phyloP scores from a whole-genome alignment of 164 flowering plant genomes.

The Echeveria elegans region DNA sequence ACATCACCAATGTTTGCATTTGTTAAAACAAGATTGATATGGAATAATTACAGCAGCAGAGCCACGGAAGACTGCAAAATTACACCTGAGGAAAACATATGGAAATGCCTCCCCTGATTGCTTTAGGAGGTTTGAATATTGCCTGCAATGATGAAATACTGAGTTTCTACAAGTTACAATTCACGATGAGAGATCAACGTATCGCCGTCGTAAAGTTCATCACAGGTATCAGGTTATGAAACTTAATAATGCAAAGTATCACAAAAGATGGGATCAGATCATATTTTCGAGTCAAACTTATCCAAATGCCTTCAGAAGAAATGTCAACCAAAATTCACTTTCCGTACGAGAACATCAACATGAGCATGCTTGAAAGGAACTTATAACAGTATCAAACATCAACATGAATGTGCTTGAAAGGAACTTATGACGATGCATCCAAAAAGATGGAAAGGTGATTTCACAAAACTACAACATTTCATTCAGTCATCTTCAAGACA shows the following conservation, averaged over 20 bases:
- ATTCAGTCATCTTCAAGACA: background rate
- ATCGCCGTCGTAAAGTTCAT: too few species aligned
- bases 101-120: conserved; percentile 82
- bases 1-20: background rate
- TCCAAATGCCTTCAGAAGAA: background rate
- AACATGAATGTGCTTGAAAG: background rate
- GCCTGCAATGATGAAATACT: conserved; percentile 35
- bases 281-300: background rate
- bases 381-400: background rate
- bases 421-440: too few species aligned
- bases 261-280: background rate
- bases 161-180: background rate
- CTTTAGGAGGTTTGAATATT: conserved; percentile 77
- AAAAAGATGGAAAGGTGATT: background rate
- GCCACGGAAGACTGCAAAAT: conserved; percentile 4
- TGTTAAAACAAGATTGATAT: background rate
- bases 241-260: background rate
- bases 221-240: background rate
- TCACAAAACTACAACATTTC: background rate
- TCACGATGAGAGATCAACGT: background rate
- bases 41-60: background rate
- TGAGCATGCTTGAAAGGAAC: background rate
- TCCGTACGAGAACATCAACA: background rate
- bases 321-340: background rate
- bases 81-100: conserved; percentile 91